A percentile compares a stretch with the other conserved stretches of the same genome.
Evolutionary conservation across 805 yeast species (phyloP).

Genomic region (Ogataea nonfermentans): DNA sequence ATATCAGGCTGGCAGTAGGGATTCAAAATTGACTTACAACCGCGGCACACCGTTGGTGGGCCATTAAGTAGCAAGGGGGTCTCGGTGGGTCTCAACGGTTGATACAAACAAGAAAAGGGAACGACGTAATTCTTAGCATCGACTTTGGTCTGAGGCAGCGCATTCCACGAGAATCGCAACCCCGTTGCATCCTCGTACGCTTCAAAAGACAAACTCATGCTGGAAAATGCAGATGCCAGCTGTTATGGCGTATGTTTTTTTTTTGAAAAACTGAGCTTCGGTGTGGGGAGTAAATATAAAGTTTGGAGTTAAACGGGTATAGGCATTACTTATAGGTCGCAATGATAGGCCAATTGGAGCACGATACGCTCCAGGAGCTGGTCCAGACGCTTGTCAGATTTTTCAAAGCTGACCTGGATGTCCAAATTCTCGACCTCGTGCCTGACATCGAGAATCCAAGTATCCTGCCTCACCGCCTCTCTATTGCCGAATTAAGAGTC

Average conservation of each 20-base stretch:
- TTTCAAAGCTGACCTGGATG: background rate
- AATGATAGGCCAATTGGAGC: slow-evolving; percentile 6
- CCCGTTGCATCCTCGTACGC: slow-evolving; percentile 70
- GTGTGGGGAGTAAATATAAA: slow-evolving; percentile 7
- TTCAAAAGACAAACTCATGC: slow-evolving; percentile 37
- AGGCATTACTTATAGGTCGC: background rate
- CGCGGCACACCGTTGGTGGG: slow-evolving; percentile 49
- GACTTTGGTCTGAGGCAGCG: slow-evolving; percentile 51
- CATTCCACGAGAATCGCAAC: slow-evolving; percentile 72
- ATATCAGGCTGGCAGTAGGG: slow-evolving; percentile 46
- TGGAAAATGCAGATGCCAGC: slow-evolving; percentile 1
- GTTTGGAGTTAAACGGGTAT: background rate
- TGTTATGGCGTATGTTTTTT: slow-evolving; percentile 12
- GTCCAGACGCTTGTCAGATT: background rate
- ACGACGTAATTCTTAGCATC: slow-evolving; percentile 52
- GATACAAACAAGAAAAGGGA: slow-evolving; percentile 57
- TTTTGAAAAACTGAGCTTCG: slow-evolving; percentile 9
- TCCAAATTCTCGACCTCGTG: slow-evolving; percentile 8
- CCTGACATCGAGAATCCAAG: slow-evolving; percentile 3
- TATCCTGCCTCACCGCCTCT: slow-evolving; percentile 3
- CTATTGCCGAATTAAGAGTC: slow-evolving; percentile 10
- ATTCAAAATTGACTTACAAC: slow-evolving; percentile 53
- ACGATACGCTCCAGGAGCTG: slow-evolving; percentile 7
- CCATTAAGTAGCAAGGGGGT: slow-evolving; percentile 37
- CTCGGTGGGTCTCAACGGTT: slow-evolving; percentile 52